Percentiles rank a stretch among this genome's conserved stretches.
phyloP scores from a whole-genome alignment of 371 early-diverging fungal species.

The Phascolomyces articulosus region DNA sequence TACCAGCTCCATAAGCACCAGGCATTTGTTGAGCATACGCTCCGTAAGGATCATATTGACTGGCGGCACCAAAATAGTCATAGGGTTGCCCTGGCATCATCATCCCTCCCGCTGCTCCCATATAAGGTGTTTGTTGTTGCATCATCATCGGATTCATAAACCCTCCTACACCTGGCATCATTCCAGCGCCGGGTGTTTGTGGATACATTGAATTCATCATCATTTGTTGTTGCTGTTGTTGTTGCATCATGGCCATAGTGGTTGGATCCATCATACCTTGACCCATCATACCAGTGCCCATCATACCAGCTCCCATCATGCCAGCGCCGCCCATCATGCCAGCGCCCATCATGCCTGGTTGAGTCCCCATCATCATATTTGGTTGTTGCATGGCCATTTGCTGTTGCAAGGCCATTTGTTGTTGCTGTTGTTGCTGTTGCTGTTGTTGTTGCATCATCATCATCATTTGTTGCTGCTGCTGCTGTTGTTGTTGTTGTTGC shows the following conservation, averaged over 20 bases:
- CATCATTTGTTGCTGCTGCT: conserved; percentile 9
- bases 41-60: conserved; percentile 12
- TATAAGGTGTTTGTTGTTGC: conserved; percentile 7
- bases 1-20: conserved; percentile 15
- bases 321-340: too few relatives aligned
- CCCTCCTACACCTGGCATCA: conserved; percentile 7
- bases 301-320: neutral
- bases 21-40: conserved; percentile 15
- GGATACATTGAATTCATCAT: conserved; percentile 12
- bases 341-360: conserved; percentile 10
- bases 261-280: conserved; percentile 15
- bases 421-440: conserved; percentile 2
- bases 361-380: conserved; percentile 7
- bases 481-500: conserved; percentile 13
- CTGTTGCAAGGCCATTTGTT: conserved; percentile 3
- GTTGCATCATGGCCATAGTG: conserved; percentile 12
- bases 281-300: neutral
- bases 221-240: conserved; percentile 14
- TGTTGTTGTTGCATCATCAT: neutral
- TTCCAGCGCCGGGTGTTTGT: conserved; percentile 9
- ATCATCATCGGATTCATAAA: conserved; percentile 18
- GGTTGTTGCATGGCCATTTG: conserved; percentile 1
- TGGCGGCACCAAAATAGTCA: conserved; percentile 9
- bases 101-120: conserved; percentile 8
- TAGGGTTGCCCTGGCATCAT: conserved; percentile 22